Evolutionary conservation across 1,284 basidiomycete species (phyloP).

Genomic region (Neolentinus lepideus): DNA sequence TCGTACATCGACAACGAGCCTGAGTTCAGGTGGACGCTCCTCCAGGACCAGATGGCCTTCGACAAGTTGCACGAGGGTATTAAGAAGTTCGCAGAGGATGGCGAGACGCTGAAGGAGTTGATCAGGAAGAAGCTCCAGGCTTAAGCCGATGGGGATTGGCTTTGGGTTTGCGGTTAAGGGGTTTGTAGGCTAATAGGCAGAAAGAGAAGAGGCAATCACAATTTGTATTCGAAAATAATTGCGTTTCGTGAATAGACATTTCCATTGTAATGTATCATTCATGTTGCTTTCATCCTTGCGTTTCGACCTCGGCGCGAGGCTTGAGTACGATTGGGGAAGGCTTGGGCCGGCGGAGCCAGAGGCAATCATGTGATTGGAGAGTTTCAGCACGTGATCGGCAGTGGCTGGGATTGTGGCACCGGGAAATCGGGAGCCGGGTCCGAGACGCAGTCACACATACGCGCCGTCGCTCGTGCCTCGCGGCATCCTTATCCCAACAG

Average conservation of each 20-base stretch:
- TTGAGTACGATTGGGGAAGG: too few relatives aligned
- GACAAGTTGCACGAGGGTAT: conserved; percentile 98
- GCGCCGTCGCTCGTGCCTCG: too few relatives aligned
- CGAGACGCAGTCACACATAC: too few relatives aligned
- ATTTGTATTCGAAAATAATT: background rate
- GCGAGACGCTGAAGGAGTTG: conserved; percentile 80
- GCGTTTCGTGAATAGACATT: background rate
- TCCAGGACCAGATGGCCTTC: conserved; percentile 91
- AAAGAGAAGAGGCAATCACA: background rate
- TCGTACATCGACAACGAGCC: conserved; percentile 89
- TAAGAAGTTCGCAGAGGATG: conserved; percentile 95
- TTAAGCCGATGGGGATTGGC: conserved; percentile 18
- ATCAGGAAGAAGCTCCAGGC: conserved; percentile 75
- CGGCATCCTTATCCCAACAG: too few relatives aligned
- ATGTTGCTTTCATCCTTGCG: too few relatives aligned
- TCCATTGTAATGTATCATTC: background rate
- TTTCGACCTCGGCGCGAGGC: too few relatives aligned
- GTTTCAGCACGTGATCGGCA: too few relatives aligned
- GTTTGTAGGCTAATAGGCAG: background rate
- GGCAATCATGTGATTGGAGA: too few relatives aligned
- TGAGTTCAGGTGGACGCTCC: conserved; percentile 91
- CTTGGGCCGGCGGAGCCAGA: too few relatives aligned
- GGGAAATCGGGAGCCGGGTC: too few relatives aligned
- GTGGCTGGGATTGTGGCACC: too few relatives aligned
- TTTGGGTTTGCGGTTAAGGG: background rate